Conservation (phyloP, 176 grass and related monocot species). For the Carex kokanica region DNA sequence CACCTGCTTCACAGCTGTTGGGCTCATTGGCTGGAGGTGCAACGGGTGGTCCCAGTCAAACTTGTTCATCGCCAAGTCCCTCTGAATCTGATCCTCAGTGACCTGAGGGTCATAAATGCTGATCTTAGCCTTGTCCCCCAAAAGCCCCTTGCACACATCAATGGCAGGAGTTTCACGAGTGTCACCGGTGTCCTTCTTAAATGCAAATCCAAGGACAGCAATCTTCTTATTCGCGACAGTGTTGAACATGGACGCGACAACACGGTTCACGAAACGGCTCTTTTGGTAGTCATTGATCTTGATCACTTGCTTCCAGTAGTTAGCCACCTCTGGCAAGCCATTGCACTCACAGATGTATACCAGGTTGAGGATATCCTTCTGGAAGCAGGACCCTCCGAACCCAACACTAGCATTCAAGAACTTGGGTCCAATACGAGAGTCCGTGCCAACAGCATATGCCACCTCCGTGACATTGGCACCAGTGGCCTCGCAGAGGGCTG, state of each 20-base stretch:
- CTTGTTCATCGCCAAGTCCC: conserved; percentile 51
- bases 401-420: conserved; percentile 66
- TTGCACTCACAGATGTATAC: conserved; percentile 57
- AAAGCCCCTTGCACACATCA: conserved; percentile 52
- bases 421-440: conserved; percentile 60
- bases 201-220: conserved; percentile 44
- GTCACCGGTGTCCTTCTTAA: conserved; percentile 51
- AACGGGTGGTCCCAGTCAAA: conserved; percentile 50
- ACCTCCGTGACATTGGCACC: conserved; percentile 57
- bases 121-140: conserved; percentile 52
- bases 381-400: conserved; percentile 72
- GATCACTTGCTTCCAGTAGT: conserved; percentile 61
- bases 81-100: conserved; percentile 48
- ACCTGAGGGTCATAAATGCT: conserved; percentile 54
- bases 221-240: conserved; percentile 53
- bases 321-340: conserved; percentile 48
- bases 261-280: conserved; percentile 51
- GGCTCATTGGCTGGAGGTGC: conserved; percentile 65
- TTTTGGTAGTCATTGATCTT: conserved; percentile 65
- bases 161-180: conserved; percentile 52
- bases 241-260: conserved; percentile 53
- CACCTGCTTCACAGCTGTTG: conserved; percentile 63
- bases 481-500: conserved; percentile 55
- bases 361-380: conserved; percentile 67
- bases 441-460: conserved; percentile 51